Base-by-base conservation (phyloP, 805 yeast species). In the Yamadazyma insecticola region DNA sequence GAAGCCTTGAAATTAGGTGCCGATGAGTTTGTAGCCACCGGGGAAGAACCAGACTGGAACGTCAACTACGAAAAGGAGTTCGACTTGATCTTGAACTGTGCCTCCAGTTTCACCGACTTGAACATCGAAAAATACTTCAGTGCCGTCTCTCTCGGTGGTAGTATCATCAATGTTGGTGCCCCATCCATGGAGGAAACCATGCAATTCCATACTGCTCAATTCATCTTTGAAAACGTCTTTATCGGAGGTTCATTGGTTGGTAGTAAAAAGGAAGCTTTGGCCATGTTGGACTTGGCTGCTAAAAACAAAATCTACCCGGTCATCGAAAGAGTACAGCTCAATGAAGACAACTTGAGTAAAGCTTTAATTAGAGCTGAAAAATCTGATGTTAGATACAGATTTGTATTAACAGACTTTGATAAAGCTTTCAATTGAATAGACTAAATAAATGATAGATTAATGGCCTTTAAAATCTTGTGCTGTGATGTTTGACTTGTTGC, bases 391-490 rank as follows among this genome's bases (percentile, higher is more conserved):
- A 53, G 59, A 33, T 67, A 63, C 53, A 71, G 87, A 62, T 76
- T 74, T 48, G 79, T 78, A 6, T 59, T 80, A 40, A 70, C 73
- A 31, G 75, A 73, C 13, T 76, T 60, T 53, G 73, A 76, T 43
- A 58, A 71, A 11, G 13, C 15, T 8, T 29, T 28, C 26, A 23
- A 25, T 11, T 32, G 22, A 16, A 13, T 16, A 14, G 12, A 13
- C 16, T 15, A 23, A 23, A 23, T 23, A 22, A 10, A 17, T 16
- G n/a, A n/a, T n/a, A n/a, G n/a, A n/a, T n/a, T n/a, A n/a, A n/a
- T n/a, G n/a, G n/a, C 29, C 19, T 13, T 33, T 18, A 29, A 76
- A 74, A 44, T 76, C 81, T 2, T 45, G 60, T 3, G 50, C 65
- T 2, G 55, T 58, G 32, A 72, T 69, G 33, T 53, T 57, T 2